These are phyloP conservation scores for Alnus glutinosa DNA, from an alignment of 306 rosid species.

Conservation along the genomic window DNA sequence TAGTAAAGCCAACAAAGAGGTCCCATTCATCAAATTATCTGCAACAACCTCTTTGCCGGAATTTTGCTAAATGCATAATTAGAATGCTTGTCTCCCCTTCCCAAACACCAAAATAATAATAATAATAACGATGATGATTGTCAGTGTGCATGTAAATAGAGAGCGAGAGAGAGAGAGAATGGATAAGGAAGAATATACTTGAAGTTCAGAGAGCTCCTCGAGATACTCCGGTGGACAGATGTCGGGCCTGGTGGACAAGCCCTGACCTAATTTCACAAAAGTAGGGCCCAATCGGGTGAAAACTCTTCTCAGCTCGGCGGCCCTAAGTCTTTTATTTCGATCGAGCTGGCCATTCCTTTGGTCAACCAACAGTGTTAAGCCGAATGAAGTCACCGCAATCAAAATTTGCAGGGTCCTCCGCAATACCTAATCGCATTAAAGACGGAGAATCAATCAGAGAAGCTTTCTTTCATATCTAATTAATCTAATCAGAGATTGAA, in stretches of 20 bases:
- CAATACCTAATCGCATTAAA: slow-evolving; percentile 41
- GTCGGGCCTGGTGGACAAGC: slow-evolving; percentile 92
- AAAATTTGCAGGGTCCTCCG: slow-evolving; percentile 76
- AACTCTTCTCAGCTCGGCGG: slow-evolving; percentile 59
- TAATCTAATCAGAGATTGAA: not conserved
- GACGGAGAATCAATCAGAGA: not conserved
- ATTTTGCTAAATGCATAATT: too few species aligned
- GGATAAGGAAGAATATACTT: slow-evolving; percentile 41
- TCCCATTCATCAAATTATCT: too few species aligned
- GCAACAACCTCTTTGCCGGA: too few species aligned
- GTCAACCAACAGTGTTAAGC: slow-evolving; percentile 59
- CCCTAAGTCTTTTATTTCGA: slow-evolving; percentile 63
- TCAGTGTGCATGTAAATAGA: not conserved
- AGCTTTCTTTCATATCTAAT: too few species aligned
- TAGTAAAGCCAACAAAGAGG: not conserved
- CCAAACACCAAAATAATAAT: not conserved
- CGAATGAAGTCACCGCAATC: slow-evolving; percentile 53
- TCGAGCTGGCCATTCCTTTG: slow-evolving; percentile 60
- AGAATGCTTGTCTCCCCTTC: not conserved
- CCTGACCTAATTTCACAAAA: slow-evolving; percentile 93
- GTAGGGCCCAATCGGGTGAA: slow-evolving; percentile 94
- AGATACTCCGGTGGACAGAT: slow-evolving; percentile 86
- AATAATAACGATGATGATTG: not conserved
- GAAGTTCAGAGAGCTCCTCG: slow-evolving; percentile 89
- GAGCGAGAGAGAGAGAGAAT: not conserved